Percentiles rank a stretch among this genome's conserved stretches.
Conservation (phyloP, 768 basidiomycete species). For the Boletus rubropictus region DNA sequence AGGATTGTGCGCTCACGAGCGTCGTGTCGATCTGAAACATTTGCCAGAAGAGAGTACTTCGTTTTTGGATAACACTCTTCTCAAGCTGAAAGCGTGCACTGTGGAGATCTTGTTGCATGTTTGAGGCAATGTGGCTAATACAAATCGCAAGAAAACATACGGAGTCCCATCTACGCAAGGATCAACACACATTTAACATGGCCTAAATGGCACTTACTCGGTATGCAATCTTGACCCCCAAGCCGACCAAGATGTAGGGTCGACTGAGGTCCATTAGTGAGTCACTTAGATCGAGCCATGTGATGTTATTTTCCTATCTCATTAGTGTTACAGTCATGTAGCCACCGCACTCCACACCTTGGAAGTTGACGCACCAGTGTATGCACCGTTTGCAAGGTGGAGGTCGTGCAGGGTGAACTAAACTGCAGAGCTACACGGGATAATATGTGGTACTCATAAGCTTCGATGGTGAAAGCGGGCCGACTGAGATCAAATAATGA, state of each 20-base stretch:
- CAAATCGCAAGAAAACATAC: conserved; percentile 27
- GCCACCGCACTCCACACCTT: conserved; percentile 1
- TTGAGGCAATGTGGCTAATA: not conserved
- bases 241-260: conserved; percentile 54
- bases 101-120: conserved; percentile 44
- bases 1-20: conserved; percentile 38
- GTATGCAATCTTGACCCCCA: conserved; percentile 52
- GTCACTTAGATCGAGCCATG: conserved; percentile 55
- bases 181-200: not conserved
- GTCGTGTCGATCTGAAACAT: conserved; percentile 60
- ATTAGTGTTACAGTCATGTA: conserved; percentile 7
- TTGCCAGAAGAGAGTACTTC: conserved; percentile 62
- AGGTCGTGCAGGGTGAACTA: conserved; percentile 39
- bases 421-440: conserved; percentile 49
- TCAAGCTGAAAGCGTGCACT: conserved; percentile 56
- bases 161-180: conserved; percentile 47
- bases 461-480: conserved; percentile 45
- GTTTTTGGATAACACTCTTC: conserved; percentile 38
- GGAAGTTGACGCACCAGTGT: conserved; percentile 41
- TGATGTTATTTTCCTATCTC: conserved; percentile 35
- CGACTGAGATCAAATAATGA: conserved; percentile 51
- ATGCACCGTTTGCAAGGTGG: conserved; percentile 53
- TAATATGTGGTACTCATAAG: conserved; percentile 59
- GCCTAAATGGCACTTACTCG: conserved; percentile 40
- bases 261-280: conserved; percentile 41